Percentiles rank a stretch among this genome's conserved stretches.
Conservation (phyloP, 257 asterid genomes). For the Osmanthus fragrans region DNA sequence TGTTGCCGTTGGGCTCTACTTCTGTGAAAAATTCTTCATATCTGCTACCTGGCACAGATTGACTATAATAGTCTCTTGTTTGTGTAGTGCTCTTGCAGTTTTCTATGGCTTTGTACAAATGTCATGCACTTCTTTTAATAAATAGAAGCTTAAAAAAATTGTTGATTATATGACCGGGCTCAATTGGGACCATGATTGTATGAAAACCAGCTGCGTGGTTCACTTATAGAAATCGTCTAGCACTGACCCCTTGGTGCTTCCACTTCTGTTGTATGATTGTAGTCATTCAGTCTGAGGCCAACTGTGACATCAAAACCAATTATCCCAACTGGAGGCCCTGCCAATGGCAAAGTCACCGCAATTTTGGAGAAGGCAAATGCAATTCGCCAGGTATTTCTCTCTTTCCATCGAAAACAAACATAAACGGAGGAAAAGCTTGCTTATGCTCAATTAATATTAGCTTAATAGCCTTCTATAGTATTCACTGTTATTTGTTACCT, state of each 20-base stretch:
- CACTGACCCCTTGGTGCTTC: slow-evolving; percentile 16
- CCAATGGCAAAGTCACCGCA: slow-evolving; percentile 71
- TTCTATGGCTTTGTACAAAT: background rate
- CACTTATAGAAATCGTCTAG: slow-evolving; percentile 4
- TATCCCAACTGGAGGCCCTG: slow-evolving; percentile 40
- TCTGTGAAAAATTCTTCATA: background rate
- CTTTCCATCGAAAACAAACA: slow-evolving; percentile 25
- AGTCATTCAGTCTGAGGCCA: slow-evolving; percentile 88
- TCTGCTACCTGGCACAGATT: background rate
- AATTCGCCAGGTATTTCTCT: slow-evolving; percentile 71
- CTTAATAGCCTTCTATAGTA: background rate
- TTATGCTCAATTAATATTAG: background rate
- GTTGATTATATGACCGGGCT: background rate
- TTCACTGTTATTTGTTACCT: slow-evolving; percentile 19
- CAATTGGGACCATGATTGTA: background rate
- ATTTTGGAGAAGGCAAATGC: slow-evolving; percentile 87
- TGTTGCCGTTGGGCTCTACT: background rate
- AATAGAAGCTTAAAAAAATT: background rate
- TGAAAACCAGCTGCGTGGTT: background rate
- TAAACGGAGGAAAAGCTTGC: background rate
- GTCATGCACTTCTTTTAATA: background rate
- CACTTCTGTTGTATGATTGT: slow-evolving; percentile 24
- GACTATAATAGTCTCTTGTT: background rate
- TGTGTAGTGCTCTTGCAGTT: background rate
- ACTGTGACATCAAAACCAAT: slow-evolving; percentile 54